phyloP scores from a whole-genome alignment of 768 basidiomycete genomes.

The Boletus tomentosulus region DNA sequence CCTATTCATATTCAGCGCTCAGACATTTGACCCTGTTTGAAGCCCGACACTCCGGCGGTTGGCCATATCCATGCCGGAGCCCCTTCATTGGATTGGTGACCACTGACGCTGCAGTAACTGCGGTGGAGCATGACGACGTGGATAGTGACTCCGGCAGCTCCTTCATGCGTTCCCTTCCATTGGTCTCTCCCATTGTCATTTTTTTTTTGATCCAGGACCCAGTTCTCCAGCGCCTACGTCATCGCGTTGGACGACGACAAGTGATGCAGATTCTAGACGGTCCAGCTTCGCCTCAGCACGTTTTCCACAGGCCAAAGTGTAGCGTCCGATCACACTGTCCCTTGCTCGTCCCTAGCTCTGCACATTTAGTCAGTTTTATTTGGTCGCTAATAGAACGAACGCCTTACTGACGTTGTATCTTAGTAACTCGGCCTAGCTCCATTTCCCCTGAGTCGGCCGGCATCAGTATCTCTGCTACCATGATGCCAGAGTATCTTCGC shows the following conservation, averaged over 20 bases:
- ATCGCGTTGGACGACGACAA: conserved; percentile 29
- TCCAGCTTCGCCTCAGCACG: conserved; percentile 7
- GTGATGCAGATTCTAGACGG: conserved; percentile 18
- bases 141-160: conserved; percentile 22
- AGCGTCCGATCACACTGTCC: conserved; percentile 12
- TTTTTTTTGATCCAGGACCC: conserved; percentile 19
- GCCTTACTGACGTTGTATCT: conserved; percentile 1
- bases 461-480: conserved; percentile 27
- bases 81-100: conserved; percentile 26
- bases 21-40: conserved; percentile 19
- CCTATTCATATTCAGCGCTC: conserved; percentile 9
- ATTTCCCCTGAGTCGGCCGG: conserved; percentile 33
- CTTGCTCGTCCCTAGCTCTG: conserved; percentile 24
- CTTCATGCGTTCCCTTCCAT: conserved; percentile 25
- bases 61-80: conserved; percentile 20
- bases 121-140: conserved; percentile 9
- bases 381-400: not conserved
- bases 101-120: not conserved
- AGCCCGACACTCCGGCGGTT: conserved; percentile 28
- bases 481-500: conserved; percentile 31
- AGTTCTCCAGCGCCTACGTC: conserved; percentile 24
- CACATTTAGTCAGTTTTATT: conserved; percentile 1
- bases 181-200: conserved; percentile 28
- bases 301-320: conserved; percentile 4
- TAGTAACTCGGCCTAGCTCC: conserved; percentile 29